Evolutionary conservation across 352 stramenopile species (phyloP), one percentile per base, ranked within the genome.

Genomic region (Phytophthora podocarpi): DNA sequence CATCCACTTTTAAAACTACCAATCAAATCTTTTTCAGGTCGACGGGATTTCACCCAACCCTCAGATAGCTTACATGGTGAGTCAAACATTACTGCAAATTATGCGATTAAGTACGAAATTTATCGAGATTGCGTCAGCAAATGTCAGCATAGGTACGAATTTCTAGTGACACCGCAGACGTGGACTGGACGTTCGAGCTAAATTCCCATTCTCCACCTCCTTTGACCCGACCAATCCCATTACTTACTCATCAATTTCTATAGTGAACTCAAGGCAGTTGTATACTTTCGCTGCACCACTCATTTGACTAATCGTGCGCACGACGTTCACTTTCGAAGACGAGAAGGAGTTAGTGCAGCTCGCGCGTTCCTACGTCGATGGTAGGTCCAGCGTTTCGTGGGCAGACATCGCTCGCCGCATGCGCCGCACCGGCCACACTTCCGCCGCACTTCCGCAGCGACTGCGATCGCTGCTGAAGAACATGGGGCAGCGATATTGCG

Each of bases 101-200:
- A 27, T 45, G 11, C 21, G 12, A 6, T 26, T 55, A 43, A 35
- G 34, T 55, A 18, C 48, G 48, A 57, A 57, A 57, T 57, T 11
- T 57, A 47, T 47, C 15, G 24, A 47, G 48, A 57, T 57, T 57
- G 48, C 48, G 16, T 47, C 31, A 55, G 13, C 47, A 53, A 32
- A 27, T n/a, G n/a, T 28, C 18, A 27, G 8, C 13, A 23, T 20
- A 28, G 3, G 42, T 39, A 40, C 28, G 26, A 32, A 16, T 50
- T 36, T 37, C 9, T n/a, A n/a, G n/a, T n/a, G n/a, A n/a, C n/a
- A n/a, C n/a, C n/a, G n/a, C n/a, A n/a, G n/a, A n/a, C n/a, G n/a
- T n/a, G n/a, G n/a, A n/a, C n/a, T n/a, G n/a, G n/a, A n/a, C n/a
- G n/a, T n/a, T n/a, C n/a, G n/a, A n/a, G n/a, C n/a, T n/a, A n/a